A percentile compares a stretch with the other conserved stretches of the same genome.
phyloP scores from a whole-genome alignment of 192 early-diverging fungal species.

The Gamsiella multidivaricata region DNA sequence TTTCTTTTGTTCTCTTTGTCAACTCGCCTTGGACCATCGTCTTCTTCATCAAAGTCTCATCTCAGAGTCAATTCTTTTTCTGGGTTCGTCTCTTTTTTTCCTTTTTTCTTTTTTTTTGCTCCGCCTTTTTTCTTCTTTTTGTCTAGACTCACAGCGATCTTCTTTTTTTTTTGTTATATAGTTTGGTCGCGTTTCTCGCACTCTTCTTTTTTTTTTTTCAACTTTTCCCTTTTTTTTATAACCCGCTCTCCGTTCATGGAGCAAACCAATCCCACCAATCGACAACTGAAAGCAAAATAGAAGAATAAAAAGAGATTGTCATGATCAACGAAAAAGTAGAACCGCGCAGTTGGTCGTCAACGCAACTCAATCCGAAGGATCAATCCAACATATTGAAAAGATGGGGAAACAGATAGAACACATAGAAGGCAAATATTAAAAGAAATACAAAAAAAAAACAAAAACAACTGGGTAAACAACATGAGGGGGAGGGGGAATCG shows the following conservation, averaged over 20 bases:
- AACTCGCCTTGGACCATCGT: not conserved
- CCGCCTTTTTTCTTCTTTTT: not conserved
- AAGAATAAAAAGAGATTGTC: constrained; percentile 7
- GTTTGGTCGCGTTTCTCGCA: constrained; percentile 37
- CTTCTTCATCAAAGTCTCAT: not conserved
- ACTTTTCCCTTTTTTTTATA: not conserved
- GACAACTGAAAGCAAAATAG: constrained; percentile 15
- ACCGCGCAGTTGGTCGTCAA: constrained; percentile 45
- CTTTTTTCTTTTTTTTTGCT: not conserved
- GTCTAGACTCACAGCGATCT: not conserved
- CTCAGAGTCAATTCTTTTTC: too few species aligned
- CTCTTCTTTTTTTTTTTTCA: constrained; percentile 7
- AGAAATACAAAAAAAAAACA: constrained; percentile 5
- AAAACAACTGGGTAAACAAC: constrained; percentile 3
- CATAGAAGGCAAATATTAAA: constrained; percentile 1
- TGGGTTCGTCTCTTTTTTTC: not conserved
- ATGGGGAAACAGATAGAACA: too few species aligned
- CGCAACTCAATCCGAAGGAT: constrained; percentile 1
- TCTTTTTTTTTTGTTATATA: constrained; percentile 10
- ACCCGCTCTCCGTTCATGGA: constrained; percentile 7
- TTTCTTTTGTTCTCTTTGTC: not conserved
- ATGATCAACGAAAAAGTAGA: constrained; percentile 3
- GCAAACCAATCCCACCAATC: not conserved
- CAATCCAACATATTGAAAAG: constrained; percentile 3
- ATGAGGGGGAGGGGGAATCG: not conserved